Conservation (phyloP, 2,329 filamentous ascomycete genomes). For the Talaromyces verruculosus region DNA sequence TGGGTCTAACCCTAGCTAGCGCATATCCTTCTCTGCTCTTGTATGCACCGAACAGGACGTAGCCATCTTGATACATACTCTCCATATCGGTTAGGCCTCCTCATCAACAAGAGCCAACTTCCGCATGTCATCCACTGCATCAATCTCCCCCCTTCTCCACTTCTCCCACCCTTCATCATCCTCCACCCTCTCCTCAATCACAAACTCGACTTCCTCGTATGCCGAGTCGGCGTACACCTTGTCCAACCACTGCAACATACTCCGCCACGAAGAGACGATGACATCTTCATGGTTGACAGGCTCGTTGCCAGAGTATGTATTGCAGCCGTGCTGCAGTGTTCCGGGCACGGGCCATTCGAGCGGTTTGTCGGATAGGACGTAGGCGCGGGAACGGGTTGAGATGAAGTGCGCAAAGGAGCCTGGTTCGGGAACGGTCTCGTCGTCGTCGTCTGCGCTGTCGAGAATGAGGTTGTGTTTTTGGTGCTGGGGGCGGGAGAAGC, state of each 20-base stretch:
- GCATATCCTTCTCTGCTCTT: too few species aligned
- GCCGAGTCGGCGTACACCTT: constrained; percentile 52
- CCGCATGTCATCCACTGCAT: background rate
- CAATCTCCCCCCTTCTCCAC: constrained; percentile 14
- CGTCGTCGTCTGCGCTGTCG: background rate
- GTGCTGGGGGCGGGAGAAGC: constrained; percentile 42
- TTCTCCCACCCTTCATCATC: constrained; percentile 25
- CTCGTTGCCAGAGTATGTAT: constrained; percentile 69
- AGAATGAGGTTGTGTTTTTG: constrained; percentile 27
- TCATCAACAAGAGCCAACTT: background rate
- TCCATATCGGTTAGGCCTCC: background rate
- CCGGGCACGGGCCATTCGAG: constrained; percentile 56
- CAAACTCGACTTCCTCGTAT: constrained; percentile 40
- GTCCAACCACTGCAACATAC: constrained; percentile 63
- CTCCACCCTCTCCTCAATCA: constrained; percentile 27
- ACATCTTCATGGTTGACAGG: constrained; percentile 60
- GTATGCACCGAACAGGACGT: too few species aligned
- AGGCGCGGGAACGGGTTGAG: constrained; percentile 60
- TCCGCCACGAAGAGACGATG: constrained; percentile 55
- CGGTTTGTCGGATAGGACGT: constrained; percentile 55
- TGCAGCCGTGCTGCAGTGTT: constrained; percentile 60
- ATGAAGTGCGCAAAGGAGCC: constrained; percentile 36
- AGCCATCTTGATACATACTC: too few species aligned
- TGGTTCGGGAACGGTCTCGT: background rate
- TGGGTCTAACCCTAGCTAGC: background rate